Conservation (phyloP, 495 filamentous ascomycete species). For the Aspergillus sclerotioniger region DNA sequence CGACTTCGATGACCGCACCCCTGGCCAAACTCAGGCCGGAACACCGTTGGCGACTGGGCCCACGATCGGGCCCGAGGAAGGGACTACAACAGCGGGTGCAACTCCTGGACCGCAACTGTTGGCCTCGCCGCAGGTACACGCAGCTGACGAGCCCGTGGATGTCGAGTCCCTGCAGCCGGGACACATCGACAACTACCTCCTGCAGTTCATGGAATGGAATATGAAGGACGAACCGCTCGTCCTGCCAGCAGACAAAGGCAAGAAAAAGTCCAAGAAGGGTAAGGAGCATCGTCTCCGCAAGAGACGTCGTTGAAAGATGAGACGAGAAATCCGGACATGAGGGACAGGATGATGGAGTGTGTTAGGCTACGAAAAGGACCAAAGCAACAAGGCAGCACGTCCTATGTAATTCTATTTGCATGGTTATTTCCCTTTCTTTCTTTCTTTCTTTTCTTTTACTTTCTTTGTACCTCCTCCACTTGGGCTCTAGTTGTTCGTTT, state of each 20-base stretch:
- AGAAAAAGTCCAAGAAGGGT: conserved; percentile 72
- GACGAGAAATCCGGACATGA: background rate
- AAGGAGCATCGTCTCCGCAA: conserved; percentile 59
- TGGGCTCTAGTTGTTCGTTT: background rate
- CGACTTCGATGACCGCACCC: conserved; percentile 78
- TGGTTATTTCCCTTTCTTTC: background rate
- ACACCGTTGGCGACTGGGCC: conserved; percentile 27
- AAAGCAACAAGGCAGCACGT: background rate
- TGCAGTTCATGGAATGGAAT: conserved; percentile 72
- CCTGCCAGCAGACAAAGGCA: conserved; percentile 76
- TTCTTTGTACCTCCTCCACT: background rate
- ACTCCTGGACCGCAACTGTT: conserved; percentile 10
- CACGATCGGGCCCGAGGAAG: conserved; percentile 17
- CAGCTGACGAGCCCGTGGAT: conserved; percentile 37
- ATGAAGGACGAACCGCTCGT: conserved; percentile 76
- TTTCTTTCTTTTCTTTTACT: background rate
- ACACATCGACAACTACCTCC: conserved; percentile 83
- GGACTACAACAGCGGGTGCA: conserved; percentile 14
- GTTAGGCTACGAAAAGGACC: background rate
- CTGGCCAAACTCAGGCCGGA: conserved; percentile 27
- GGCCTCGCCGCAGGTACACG: conserved; percentile 13
- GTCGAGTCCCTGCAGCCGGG: conserved; percentile 39
- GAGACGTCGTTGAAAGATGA: conserved; percentile 32
- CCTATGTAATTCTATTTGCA: conserved; percentile 5
- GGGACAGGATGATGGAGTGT: background rate